Conservation (phyloP, 352 stramenopile genomes). For the Globisporangium irregulare region DNA sequence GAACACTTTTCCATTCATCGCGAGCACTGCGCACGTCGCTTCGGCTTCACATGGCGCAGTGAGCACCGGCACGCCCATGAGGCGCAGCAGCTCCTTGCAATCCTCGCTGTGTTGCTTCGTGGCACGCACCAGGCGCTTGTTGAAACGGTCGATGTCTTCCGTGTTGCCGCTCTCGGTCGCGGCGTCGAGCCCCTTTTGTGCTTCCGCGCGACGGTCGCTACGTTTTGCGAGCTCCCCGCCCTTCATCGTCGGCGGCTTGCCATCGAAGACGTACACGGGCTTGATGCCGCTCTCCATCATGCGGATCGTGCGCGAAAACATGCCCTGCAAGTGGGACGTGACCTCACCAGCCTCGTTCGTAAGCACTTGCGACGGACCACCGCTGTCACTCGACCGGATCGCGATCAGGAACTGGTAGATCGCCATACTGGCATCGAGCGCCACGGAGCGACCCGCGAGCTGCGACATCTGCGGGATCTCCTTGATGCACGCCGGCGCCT, state of each 20-base stretch:
- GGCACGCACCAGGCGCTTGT: slow-evolving; percentile 89
- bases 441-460: slow-evolving; percentile 94
- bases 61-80: slow-evolving; percentile 98
- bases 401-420: slow-evolving; percentile 99
- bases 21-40: slow-evolving; percentile 95
- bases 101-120: slow-evolving; percentile 92
- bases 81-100: slow-evolving; percentile 88
- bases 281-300: slow-evolving; percentile 97
- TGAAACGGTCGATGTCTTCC: slow-evolving; percentile 94
- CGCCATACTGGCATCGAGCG: slow-evolving; percentile 98
- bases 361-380: slow-evolving; percentile 88
- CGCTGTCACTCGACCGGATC: slow-evolving; percentile 83
- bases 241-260: slow-evolving; percentile 98
- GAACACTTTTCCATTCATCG: slow-evolving; percentile 92
- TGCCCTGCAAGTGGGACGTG: slow-evolving; percentile 90
- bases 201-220: slow-evolving; percentile 83
- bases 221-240: slow-evolving; percentile 95
- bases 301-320: slow-evolving; percentile 99
- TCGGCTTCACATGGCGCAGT: slow-evolving; percentile 97
- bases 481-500: slow-evolving; percentile 95
- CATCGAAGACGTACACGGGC: slow-evolving; percentile 99
- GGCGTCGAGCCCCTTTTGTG: slow-evolving; percentile 83
- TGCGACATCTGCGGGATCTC: slow-evolving; percentile 93
- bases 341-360: slow-evolving; percentile 98
- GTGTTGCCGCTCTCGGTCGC: slow-evolving; percentile 83